These are phyloP conservation scores for Sporothrix sp. DNA, from an alignment of 2,329 filamentous ascomycete species.

Conservation along the genomic window DNA sequence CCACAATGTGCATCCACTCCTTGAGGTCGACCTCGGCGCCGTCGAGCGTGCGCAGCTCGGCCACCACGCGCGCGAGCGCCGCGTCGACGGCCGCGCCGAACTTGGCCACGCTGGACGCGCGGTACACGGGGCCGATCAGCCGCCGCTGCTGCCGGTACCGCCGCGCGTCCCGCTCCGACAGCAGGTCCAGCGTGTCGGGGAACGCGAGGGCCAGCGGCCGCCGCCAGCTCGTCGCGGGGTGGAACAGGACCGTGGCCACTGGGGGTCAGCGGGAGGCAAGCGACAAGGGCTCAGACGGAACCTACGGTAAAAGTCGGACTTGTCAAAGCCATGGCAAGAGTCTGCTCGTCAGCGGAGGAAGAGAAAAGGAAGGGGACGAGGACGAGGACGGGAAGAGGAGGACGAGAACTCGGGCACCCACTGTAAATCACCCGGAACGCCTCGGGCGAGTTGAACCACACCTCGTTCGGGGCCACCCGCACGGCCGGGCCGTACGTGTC, in stretches of 20 bases:
- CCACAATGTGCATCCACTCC: slow-evolving; percentile 48
- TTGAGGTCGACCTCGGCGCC: slow-evolving; percentile 37
- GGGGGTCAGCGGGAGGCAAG: neutral
- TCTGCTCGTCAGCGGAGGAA: too few species aligned
- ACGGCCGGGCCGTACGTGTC: slow-evolving; percentile 39
- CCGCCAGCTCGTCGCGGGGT: slow-evolving; percentile 32
- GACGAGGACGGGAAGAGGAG: too few species aligned
- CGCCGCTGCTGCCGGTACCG: slow-evolving; percentile 41
- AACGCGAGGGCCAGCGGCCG: slow-evolving; percentile 26
- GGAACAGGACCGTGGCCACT: slow-evolving; percentile 38
- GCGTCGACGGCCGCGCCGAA: slow-evolving; percentile 33
- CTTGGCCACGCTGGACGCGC: slow-evolving; percentile 32
- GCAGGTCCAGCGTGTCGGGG: slow-evolving; percentile 39
- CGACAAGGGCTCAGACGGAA: neutral
- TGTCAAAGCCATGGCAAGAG: slow-evolving; percentile 38
- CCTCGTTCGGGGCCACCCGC: slow-evolving; percentile 43
- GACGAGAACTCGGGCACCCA: slow-evolving; percentile 20
- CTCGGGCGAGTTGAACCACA: slow-evolving; percentile 41
- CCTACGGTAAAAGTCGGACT: slow-evolving; percentile 44
- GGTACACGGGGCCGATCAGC: slow-evolving; percentile 40
- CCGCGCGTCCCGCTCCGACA: slow-evolving; percentile 37
- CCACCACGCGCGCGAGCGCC: slow-evolving; percentile 29
- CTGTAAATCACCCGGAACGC: slow-evolving; percentile 40
- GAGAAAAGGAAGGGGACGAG: too few species aligned
- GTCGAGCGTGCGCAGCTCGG: slow-evolving; percentile 27